A percentile compares a stretch with the other conserved stretches of the same genome.
phyloP scores from a whole-genome alignment of 2,329 filamentous ascomycete genomes.

The Elsinoe perseae region DNA sequence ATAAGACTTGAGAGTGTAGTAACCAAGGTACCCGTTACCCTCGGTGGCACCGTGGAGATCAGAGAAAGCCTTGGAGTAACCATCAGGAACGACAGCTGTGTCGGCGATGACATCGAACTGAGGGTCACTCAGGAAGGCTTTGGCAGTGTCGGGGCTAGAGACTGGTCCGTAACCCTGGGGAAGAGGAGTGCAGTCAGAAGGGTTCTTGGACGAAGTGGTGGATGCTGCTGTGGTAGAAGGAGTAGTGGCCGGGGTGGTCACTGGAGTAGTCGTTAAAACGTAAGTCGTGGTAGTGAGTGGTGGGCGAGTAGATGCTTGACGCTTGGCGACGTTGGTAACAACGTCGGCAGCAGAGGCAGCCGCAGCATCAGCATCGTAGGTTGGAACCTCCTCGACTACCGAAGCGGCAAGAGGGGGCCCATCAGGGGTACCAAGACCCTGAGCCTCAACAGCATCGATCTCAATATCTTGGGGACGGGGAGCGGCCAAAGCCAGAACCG shows the following conservation, averaged over 20 bases:
- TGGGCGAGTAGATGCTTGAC: neutral
- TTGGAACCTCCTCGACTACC: conserved; percentile 11
- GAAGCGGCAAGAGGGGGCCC: conserved; percentile 15
- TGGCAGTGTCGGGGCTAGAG: conserved; percentile 29
- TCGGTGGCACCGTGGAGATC: conserved; percentile 20
- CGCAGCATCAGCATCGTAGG: conserved; percentile 12
- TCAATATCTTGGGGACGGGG: conserved; percentile 21
- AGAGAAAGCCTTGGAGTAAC: conserved; percentile 25
- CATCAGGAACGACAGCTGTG: conserved; percentile 23
- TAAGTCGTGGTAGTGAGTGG: conserved; percentile 9
- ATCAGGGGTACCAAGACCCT: conserved; percentile 16
- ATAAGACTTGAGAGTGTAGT: conserved; percentile 26
- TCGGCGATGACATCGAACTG: conserved; percentile 22
- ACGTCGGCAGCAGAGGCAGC: conserved; percentile 12
- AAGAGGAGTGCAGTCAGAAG: conserved; percentile 20
- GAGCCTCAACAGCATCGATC: conserved; percentile 20
- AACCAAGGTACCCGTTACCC: conserved; percentile 26
- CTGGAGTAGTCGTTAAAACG: conserved; percentile 5
- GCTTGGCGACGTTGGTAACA: neutral
- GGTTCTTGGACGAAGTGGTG: conserved; percentile 8
- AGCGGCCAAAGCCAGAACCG: neutral
- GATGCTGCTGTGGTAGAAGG: conserved; percentile 14
- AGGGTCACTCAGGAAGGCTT: conserved; percentile 24
- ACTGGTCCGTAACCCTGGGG: conserved; percentile 21
- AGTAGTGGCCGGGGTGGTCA: conserved; percentile 15